Base-by-base conservation (phyloP, 2,329 filamentous ascomycete species). In the Xylaria digitata region DNA sequence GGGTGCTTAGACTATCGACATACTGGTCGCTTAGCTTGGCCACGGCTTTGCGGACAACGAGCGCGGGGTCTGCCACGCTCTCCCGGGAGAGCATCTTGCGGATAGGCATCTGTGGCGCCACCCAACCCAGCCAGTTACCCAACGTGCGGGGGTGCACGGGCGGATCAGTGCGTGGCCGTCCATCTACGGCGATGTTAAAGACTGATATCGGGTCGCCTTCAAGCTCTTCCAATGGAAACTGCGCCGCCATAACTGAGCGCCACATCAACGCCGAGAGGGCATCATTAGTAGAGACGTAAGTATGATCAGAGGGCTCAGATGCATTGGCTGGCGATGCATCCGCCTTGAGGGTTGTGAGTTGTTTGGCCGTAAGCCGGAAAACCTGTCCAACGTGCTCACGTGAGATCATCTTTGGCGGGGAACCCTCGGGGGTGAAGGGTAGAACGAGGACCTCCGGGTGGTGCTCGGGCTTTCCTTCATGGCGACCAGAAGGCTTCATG, bases 71-170 rank as follows among this genome's bases (percentile, higher is more conserved):
- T 3, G 77, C 78, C 7, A 82, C 61, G 59, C 61, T 76, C 9
- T 71, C 55, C 2, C 66, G 63, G 15, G 59, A 53, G 42, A 79
- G 71, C 61, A 80, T 78, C 62, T 75, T 72, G 26, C 78, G 73
- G 48, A 76, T 70, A 7, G 71, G 63, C 52, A 77, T 65, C 32
- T 68, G 63, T 19, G 76, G 73, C 6, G 74, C 73, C 1, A 79
- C 73, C 65, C 78, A 81, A 48, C 78, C 79, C 11, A 82, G 73
- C 62, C 80, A 81, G 61, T 80, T 80, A 6, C 80, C 80, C 26
- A 81, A 71, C 0, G 78, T 80, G 1, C 74, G 71, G 1, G 77
- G 75, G 57, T 80, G 77, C 2, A 81, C 70, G 0, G 71, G 75
- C 19, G 76, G 77, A 50, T 76, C 71, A 3, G 79, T 77, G 7